Conservation (phyloP, 169 alveolate species). For the Plasmodium gonderi region DNA sequence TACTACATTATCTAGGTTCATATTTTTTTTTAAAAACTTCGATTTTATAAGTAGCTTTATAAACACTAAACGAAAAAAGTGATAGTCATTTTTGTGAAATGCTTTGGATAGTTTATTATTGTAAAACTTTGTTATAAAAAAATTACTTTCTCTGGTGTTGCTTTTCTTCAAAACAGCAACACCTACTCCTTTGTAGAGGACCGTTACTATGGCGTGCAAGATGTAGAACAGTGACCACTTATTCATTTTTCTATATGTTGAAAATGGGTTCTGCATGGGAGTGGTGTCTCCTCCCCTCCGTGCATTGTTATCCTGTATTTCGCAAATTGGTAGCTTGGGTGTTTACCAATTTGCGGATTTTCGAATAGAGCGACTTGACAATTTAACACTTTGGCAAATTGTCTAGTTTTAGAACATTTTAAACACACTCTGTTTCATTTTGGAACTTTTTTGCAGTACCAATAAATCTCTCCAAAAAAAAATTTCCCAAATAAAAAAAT, state of each 20-base stretch:
- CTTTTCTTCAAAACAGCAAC: background rate
- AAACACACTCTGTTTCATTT: background rate
- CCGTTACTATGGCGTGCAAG: background rate
- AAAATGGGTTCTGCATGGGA: background rate
- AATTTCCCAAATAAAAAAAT: background rate
- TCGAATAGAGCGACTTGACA: no score
- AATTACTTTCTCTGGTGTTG: conserved; percentile 10
- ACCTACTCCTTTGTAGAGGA: background rate
- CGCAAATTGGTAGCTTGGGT: background rate
- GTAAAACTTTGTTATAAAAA: conserved; percentile 32
- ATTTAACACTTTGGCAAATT: background rate
- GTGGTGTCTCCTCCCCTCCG: background rate
- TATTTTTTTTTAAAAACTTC: conserved; percentile 15
- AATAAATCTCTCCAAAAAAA: background rate
- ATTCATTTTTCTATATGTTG: background rate
- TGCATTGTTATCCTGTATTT: background rate
- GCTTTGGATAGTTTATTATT: conserved; percentile 12
- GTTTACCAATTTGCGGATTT: background rate
- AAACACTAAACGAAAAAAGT: conserved; percentile 71
- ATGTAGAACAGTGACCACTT: background rate
- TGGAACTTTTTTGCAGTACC: background rate
- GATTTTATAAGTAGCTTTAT: conserved; percentile 16
- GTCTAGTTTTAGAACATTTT: background rate
- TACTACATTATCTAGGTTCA: conserved; percentile 5
- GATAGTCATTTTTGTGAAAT: conserved; percentile 38